A percentile compares a stretch with the other conserved stretches of the same genome.
phyloP scores from a whole-genome alignment of 768 basidiomycete species.

The Dictyophora rubrovolvata region DNA sequence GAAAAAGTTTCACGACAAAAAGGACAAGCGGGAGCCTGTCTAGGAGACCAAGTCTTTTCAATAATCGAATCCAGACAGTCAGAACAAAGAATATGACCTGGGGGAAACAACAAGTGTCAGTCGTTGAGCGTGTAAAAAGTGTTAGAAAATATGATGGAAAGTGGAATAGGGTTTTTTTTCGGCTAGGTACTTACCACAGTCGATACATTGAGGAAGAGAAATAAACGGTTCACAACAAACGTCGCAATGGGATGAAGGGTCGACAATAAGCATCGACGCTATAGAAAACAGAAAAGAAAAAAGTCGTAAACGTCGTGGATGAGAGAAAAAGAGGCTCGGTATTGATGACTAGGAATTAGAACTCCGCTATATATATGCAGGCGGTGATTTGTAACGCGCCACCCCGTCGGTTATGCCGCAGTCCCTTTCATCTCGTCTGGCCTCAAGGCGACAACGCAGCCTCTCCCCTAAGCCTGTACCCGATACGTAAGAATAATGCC shows the following conservation, averaged over 20 bases:
- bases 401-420: neutral
- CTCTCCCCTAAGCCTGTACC: neutral
- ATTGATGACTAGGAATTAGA: neutral
- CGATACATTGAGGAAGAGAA: slow-evolving; percentile 9
- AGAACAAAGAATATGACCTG: slow-evolving; percentile 75
- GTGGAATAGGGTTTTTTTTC: neutral
- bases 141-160: slow-evolving; percentile 4
- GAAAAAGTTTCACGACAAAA: slow-evolving; percentile 76
- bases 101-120: slow-evolving; percentile 10
- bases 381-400: neutral
- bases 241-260: slow-evolving; percentile 9
- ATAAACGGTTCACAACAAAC: slow-evolving; percentile 8
- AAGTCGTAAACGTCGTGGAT: neutral
- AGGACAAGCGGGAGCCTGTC: slow-evolving; percentile 66
- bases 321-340: neutral
- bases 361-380: neutral
- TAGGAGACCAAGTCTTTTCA: slow-evolving; percentile 60
- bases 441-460: neutral
- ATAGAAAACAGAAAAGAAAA: neutral
- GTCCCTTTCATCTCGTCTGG: neutral
- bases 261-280: slow-evolving; percentile 6
- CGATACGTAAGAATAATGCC: neutral
- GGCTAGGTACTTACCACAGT: slow-evolving; percentile 4
- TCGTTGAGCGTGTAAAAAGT: slow-evolving; percentile 17
- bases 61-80: slow-evolving; percentile 70